phyloP scores from a whole-genome alignment of 768 basidiomycete genomes.

The Gymnopilus junonius region DNA sequence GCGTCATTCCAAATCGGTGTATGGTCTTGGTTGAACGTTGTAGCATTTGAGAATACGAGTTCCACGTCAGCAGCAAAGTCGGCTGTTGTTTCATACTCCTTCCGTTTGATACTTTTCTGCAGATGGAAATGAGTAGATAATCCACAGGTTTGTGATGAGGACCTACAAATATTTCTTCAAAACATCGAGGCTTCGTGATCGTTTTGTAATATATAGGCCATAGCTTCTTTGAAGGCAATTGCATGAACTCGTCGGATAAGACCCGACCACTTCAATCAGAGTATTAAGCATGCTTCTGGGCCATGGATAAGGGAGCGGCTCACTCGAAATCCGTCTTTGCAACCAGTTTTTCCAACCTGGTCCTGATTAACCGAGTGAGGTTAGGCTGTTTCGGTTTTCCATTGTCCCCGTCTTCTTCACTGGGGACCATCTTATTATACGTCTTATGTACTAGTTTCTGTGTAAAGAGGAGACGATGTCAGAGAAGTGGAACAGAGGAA shows the following conservation, averaged over 20 bases:
- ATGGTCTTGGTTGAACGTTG: slow-evolving; percentile 86
- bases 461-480: neutral
- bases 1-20: slow-evolving; percentile 86
- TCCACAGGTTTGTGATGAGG: neutral
- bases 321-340: slow-evolving; percentile 75
- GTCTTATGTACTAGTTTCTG: slow-evolving; percentile 58
- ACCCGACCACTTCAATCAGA: slow-evolving; percentile 59
- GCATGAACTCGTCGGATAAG: slow-evolving; percentile 79
- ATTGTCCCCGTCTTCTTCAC: slow-evolving; percentile 43
- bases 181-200: slow-evolving; percentile 79
- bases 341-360: slow-evolving; percentile 71
- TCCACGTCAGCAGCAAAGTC: slow-evolving; percentile 89
- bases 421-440: slow-evolving; percentile 49
- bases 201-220: slow-evolving; percentile 82
- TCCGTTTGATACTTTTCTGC: slow-evolving; percentile 81
- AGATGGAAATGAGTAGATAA: slow-evolving; percentile 12
- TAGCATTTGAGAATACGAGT: slow-evolving; percentile 88
- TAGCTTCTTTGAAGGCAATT: slow-evolving; percentile 76
- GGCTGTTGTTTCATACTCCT: slow-evolving; percentile 68
- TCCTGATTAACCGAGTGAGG: slow-evolving; percentile 68
- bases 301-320: slow-evolving; percentile 27
- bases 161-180: slow-evolving; percentile 78
- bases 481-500: slow-evolving; percentile 4
- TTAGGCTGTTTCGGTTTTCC: slow-evolving; percentile 63
- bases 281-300: neutral